phyloP scores from a whole-genome alignment of 192 early-diverging fungal genomes.

The Backusella westeae region DNA sequence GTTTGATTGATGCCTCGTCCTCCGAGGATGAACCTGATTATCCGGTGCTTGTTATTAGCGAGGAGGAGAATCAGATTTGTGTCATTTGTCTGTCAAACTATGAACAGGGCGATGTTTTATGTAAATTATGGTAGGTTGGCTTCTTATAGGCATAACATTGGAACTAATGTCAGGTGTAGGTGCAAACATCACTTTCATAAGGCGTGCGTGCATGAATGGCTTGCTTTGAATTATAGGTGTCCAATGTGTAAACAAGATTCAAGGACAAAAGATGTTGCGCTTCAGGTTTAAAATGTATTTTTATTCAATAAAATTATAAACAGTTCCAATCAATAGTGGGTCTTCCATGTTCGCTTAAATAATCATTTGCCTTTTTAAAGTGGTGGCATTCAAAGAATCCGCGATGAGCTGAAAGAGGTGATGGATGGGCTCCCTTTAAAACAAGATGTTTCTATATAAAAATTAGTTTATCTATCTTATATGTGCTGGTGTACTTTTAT shows the following conservation, averaged over 20 bases:
- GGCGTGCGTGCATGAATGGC: conserved; percentile 81
- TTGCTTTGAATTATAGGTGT: conserved; percentile 69
- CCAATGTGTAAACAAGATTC: conserved; percentile 72
- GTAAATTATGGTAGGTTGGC: conserved; percentile 52
- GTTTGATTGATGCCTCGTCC: not conserved
- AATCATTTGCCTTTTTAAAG: conserved; percentile 88
- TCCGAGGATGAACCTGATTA: conserved; percentile 10
- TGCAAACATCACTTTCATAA: conserved; percentile 81
- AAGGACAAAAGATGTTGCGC: conserved; percentile 33
- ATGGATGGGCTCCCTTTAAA: conserved; percentile 85
- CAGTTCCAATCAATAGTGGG: conserved; percentile 67
- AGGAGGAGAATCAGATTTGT: conserved; percentile 48
- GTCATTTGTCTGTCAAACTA: conserved; percentile 79
- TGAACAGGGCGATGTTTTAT: conserved; percentile 71
- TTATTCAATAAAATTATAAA: conserved; percentile 17
- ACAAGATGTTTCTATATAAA: conserved; percentile 73
- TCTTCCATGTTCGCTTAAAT: conserved; percentile 59
- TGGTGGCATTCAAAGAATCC: conserved; percentile 88
- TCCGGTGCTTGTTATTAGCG: conserved; percentile 23
- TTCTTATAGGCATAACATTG: not conserved
- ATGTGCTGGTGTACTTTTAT: not conserved
- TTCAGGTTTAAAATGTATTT: conserved; percentile 1
- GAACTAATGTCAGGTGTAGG: not conserved
- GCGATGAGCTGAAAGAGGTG: conserved; percentile 79
- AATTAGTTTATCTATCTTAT: not conserved